phyloP scores from a whole-genome alignment of 1,284 basidiomycete genomes.

The Xerocomus minutiporus region DNA sequence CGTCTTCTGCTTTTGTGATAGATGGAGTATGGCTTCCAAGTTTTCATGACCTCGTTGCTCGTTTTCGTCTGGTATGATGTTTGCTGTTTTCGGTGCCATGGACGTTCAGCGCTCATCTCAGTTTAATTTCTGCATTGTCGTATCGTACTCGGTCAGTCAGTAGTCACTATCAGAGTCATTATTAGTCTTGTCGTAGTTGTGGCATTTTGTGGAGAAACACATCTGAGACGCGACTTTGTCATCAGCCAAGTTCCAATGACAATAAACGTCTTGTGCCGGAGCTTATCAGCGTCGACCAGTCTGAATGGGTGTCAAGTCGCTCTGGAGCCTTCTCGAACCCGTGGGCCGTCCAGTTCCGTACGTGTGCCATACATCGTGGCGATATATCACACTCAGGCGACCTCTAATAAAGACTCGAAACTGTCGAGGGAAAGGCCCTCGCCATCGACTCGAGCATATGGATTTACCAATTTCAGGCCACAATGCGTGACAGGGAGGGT shows the following conservation, averaged over 20 bases:
- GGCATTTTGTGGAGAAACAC: conserved; percentile 8
- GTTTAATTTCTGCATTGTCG: conserved; percentile 20
- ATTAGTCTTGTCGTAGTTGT: conserved; percentile 4
- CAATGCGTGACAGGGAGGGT: conserved; percentile 97
- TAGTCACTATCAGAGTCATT: background rate
- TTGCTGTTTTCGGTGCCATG: conserved; percentile 11
- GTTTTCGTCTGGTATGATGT: conserved; percentile 15
- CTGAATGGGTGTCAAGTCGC: conserved; percentile 88
- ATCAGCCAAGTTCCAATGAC: background rate
- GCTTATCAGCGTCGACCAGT: background rate
- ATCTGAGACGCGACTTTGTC: background rate
- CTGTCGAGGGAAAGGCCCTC: conserved; percentile 84
- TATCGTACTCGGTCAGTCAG: conserved; percentile 1
- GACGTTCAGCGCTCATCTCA: conserved; percentile 17
- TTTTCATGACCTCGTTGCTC: conserved; percentile 17
- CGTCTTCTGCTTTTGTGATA: background rate
- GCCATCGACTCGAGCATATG: conserved; percentile 99
- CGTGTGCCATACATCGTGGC: conserved; percentile 26
- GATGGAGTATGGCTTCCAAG: conserved; percentile 7
- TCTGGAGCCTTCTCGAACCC: conserved; percentile 89
- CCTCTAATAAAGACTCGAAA: conserved; percentile 65
- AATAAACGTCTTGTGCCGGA: background rate
- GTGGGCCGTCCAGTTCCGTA: conserved; percentile 87
- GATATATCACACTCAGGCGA: conserved; percentile 7
- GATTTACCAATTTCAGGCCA: conserved; percentile 98